Evolutionary conservation across 768 basidiomycete genomes (phyloP), one percentile per base, ranked within the genome.

Genomic region (Lyophyllum semitale): DNA sequence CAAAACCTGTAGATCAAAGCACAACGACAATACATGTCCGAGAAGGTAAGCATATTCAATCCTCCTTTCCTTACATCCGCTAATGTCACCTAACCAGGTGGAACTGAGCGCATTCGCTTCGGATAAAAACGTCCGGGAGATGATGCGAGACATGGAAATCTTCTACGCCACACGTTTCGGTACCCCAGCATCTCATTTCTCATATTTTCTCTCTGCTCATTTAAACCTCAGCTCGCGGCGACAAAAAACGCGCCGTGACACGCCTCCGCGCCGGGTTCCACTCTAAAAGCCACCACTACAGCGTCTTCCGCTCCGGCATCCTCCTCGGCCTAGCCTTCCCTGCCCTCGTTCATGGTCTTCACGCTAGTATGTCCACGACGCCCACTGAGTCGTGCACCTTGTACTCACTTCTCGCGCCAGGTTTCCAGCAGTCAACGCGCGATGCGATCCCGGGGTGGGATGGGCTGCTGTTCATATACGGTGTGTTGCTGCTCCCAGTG

Each of bases 381-480:
- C n/a, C n/a, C n/a, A n/a, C n/a, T n/a, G n/a, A n/a, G n/a, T n/a
- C n/a, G n/a, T n/a, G n/a, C n/a, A n/a, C n/a, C n/a, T n/a, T n/a
- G n/a, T n/a, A n/a, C n/a, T n/a, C n/a, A n/a, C n/a, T n/a, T n/a
- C n/a, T 25, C 15, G 30, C 17, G 4, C 5, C 58, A 93, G 89
- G 79, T 54, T 84, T 84, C 55, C 79, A 84, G 55, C 62, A 73
- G 4, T 68, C 79, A 22, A 84, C 81, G 13, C 78, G 83, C 17
- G 67, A 66, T 15, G 70, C 62, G 0, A 81, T 95, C 15, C 85
- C 85, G 1, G 84, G 80, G 9, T 93, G 89, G 88, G 79, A 81
- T 51, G 84, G 80, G 1, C 71, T 98, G 9, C 73, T 98, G 38
- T 87, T 84, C 60, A 73, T 95, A 18, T 99, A 97, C 65, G 87